Evolutionary conservation across 805 yeast species (phyloP).

Genomic region (Schwanniomyces sp.): DNA sequence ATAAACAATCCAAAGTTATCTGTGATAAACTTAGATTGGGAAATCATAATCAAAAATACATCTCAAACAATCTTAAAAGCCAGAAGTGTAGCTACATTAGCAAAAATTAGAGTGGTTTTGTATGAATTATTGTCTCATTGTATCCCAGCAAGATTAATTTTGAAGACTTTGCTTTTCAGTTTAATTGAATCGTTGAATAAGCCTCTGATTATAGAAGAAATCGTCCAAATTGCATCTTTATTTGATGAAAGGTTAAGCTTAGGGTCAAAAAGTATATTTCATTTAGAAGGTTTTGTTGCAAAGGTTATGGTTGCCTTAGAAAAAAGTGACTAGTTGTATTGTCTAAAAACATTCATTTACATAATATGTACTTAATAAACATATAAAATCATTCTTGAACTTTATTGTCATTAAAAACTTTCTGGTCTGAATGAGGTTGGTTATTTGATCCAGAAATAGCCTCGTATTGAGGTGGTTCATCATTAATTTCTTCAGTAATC

Average conservation of each 20-base stretch:
- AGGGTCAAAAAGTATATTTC: slow-evolving; percentile 90
- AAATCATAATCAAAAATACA: slow-evolving; percentile 66
- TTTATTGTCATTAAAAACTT: slow-evolving; percentile 25
- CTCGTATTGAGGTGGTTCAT: slow-evolving; percentile 23
- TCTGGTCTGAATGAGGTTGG: slow-evolving; percentile 5
- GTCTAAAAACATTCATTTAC: not conserved
- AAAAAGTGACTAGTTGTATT: slow-evolving; percentile 10
- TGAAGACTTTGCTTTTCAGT: slow-evolving; percentile 56
- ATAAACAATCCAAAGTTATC: slow-evolving; percentile 30
- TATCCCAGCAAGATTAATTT: slow-evolving; percentile 81
- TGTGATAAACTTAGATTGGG: slow-evolving; percentile 84
- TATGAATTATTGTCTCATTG: slow-evolving; percentile 91
- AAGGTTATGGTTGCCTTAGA: slow-evolving; percentile 79
- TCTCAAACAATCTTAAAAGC: slow-evolving; percentile 60
- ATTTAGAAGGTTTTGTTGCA: slow-evolving; percentile 92
- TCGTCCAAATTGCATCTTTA: slow-evolving; percentile 60
- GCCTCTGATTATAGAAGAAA: slow-evolving; percentile 34
- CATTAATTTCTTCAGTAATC: not conserved
- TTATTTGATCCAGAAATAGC: slow-evolving; percentile 19
- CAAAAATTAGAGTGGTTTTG: slow-evolving; percentile 63
- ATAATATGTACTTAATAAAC: not conserved
- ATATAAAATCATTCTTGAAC: slow-evolving; percentile 19
- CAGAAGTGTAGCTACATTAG: slow-evolving; percentile 61
- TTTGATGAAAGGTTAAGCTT: slow-evolving; percentile 84
- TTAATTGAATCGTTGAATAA: slow-evolving; percentile 29